Conservation (phyloP, 257 asterid species). For the Solanum chiquidenum region DNA sequence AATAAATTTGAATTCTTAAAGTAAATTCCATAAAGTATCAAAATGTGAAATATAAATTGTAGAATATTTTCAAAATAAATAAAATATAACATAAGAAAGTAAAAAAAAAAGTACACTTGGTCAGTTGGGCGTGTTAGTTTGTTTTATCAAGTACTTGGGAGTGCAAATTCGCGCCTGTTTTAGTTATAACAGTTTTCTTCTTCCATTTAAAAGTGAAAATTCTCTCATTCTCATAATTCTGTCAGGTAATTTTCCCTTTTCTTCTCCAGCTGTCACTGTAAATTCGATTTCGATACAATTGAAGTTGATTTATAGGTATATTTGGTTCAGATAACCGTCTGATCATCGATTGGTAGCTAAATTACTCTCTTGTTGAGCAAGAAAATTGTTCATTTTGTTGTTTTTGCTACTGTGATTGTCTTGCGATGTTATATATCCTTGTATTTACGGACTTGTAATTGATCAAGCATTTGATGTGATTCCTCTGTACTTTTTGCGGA, state of each 20-base stretch:
- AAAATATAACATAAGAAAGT: neutral
- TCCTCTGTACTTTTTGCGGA: neutral
- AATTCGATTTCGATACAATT: neutral
- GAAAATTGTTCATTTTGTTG: neutral
- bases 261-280: neutral
- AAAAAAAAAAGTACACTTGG: neutral
- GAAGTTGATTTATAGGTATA: neutral
- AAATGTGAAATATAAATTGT: neutral
- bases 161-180: neutral
- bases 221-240: neutral
- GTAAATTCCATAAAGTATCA: neutral
- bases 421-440: neutral
- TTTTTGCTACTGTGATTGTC: neutral
- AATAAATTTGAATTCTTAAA: neutral
- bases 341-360: neutral
- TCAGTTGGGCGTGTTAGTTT: neutral
- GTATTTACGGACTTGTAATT: neutral
- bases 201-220: neutral
- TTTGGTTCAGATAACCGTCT: neutral
- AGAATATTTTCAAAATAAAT: neutral
- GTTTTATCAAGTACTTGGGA: neutral
- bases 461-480: neutral
- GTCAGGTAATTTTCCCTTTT: neutral
- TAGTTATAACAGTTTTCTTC: neutral
- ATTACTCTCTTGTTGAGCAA: neutral